Base-by-base conservation (phyloP, 2,329 filamentous ascomycete species). In the Aphanocladium album region DNA sequence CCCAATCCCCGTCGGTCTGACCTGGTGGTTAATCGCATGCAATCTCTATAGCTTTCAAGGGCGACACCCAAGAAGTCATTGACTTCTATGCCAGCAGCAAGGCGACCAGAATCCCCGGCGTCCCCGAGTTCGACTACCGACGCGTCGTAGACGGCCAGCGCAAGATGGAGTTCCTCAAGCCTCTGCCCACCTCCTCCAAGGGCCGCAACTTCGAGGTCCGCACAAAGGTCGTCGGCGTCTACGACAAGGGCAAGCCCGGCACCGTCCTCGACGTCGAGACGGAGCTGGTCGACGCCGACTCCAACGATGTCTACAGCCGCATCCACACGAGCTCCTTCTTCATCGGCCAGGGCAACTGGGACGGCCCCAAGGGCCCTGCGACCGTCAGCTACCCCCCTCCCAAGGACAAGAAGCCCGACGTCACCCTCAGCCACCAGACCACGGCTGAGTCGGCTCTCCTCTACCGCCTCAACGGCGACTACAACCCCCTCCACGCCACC, bases 401-500 rank as follows among this genome's bases (percentile, higher is more conserved):
- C 8, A 78, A 88, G 71, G 87, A 81, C 64, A 87, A 85, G 76
- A 85, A 86, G 76, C 89, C 92, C 17, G 91, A 96, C 74, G 83
- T 80, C 47, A 82, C 86, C 6, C 83, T 89, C 66, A 83, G 84
- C 68, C 83, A 89, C 68, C 87, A 91, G 74, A 91, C 89, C 5
- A 89, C 79, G 27, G 71, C 78, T 57, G 86, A 93, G 77, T 90
- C 90, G 5, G 85, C 90, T 9, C 83, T 89, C 64, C 79, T 95
- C 60, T 95, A 95, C 75, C 84, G 91, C 64, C 83, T 96, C 55
- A 96, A 96, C 68, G 92, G 92, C 66, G 93, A 96, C 78, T 96
- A 96, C 77, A 96, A 96, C 79, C 93, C 92, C 30, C 86, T 96
- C 39, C 92, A 96, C 72, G 91, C 91, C 7, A 90, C 89, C 19